phyloP scores from a whole-genome alignment of 345 rosid genomes.

The Euphorbia lathyris region DNA sequence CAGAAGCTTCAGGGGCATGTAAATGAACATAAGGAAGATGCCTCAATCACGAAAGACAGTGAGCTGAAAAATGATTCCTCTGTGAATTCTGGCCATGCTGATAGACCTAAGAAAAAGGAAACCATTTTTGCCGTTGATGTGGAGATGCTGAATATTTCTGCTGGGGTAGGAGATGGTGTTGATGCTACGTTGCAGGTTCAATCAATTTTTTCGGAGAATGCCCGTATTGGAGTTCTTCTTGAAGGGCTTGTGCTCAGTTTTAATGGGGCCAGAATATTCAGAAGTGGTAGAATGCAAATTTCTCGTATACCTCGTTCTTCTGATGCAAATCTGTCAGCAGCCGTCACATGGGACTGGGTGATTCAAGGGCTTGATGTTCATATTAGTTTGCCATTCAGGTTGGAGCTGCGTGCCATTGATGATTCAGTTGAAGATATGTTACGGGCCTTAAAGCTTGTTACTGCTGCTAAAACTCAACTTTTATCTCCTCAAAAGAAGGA shows the following conservation, averaged over 20 bases:
- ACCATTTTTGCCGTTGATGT: constrained; percentile 94
- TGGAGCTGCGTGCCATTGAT: constrained; percentile 94
- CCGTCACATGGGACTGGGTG: constrained; percentile 71
- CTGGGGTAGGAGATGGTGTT: constrained; percentile 92
- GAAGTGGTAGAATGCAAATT: constrained; percentile 90
- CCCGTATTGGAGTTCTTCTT: constrained; percentile 87
- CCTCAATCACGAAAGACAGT: constrained; percentile 34
- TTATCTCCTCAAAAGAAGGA: constrained; percentile 59
- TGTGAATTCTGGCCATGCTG: constrained; percentile 41
- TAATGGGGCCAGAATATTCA: constrained; percentile 68
- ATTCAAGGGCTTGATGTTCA: constrained; percentile 91
- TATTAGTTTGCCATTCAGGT: constrained; percentile 79
- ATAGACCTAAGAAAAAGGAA: constrained; percentile 72
- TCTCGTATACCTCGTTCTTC: constrained; percentile 77
- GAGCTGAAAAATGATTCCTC: constrained; percentile 44
- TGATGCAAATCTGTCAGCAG: constrained; percentile 43
- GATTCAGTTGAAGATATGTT: constrained; percentile 94
- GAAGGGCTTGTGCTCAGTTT: constrained; percentile 77
- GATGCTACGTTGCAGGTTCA: constrained; percentile 72
- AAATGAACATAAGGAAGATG: constrained; percentile 34
- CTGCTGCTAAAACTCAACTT: constrained; percentile 59
- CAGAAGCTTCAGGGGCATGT: constrained; percentile 54
- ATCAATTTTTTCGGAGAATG: constrained; percentile 97
- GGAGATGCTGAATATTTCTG: constrained; percentile 73
- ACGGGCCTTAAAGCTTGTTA: constrained; percentile 74